phyloP scores from a whole-genome alignment of 805 yeast species.

The Zygoascus bituminiphila region DNA sequence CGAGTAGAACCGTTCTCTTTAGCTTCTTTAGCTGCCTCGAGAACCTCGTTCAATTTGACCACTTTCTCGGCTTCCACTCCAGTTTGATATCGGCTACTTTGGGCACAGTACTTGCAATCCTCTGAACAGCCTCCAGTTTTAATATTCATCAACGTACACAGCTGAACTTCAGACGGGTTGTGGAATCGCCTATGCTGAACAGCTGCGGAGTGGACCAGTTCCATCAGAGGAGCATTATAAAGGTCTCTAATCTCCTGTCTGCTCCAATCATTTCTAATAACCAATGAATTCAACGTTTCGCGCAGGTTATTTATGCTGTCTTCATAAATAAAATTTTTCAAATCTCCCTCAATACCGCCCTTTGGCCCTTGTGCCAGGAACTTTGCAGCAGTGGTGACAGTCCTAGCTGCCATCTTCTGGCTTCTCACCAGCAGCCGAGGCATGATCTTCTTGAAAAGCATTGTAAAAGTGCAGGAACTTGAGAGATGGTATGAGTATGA shows the following conservation, averaged over 20 bases:
- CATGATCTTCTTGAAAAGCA: neutral
- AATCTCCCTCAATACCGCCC: neutral
- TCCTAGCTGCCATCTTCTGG: neutral
- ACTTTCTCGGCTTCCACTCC: conserved; percentile 64
- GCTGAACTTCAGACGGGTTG: conserved; percentile 60
- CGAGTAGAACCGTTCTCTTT: conserved; percentile 65
- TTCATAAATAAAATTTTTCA: neutral
- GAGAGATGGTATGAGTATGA: neutral
- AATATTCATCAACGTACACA: conserved; percentile 67
- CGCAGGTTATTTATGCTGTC: conserved; percentile 2
- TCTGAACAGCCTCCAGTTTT: conserved; percentile 79
- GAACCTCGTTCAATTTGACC: conserved; percentile 52
- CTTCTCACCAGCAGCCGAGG: neutral
- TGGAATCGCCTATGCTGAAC: conserved; percentile 58
- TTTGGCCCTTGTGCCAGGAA: neutral
- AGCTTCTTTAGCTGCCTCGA: conserved; percentile 56
- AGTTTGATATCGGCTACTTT: conserved; percentile 59
- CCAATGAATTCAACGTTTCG: conserved; percentile 1
- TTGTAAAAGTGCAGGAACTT: too few relatives aligned
- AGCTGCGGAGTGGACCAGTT: conserved; percentile 52
- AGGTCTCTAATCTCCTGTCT: conserved; percentile 50
- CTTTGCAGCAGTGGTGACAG: neutral
- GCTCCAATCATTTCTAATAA: conserved; percentile 40
- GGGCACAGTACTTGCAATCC: conserved; percentile 77
- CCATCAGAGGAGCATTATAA: conserved; percentile 58